Percentiles rank a stretch among this genome's conserved stretches.
Conservation (phyloP, 495 filamentous ascomycete species). For the Filosporella fistucella region DNA sequence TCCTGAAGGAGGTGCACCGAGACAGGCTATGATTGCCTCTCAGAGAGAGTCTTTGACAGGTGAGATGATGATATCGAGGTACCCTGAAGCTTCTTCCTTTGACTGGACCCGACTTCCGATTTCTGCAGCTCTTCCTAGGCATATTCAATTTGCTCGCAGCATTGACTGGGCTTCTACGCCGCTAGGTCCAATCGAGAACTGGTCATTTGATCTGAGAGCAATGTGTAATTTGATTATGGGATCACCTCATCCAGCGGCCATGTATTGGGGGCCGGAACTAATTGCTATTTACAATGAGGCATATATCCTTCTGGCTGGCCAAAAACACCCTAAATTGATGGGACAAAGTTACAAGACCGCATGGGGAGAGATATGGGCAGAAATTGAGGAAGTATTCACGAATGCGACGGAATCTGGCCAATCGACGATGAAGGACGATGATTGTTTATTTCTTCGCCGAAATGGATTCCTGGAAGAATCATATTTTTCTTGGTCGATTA, state of each 20-base stretch:
- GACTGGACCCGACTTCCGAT: conserved; percentile 67
- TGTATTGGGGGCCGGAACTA: conserved; percentile 66
- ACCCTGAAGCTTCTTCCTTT: conserved; percentile 36
- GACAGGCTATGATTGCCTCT: conserved; percentile 7
- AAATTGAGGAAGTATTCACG: conserved; percentile 53
- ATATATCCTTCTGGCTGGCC: conserved; percentile 60
- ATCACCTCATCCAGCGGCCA: conserved; percentile 63
- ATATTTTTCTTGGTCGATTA: conserved; percentile 65
- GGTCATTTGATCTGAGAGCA: conserved; percentile 55
- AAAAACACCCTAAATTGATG: conserved; percentile 68
- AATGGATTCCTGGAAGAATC: conserved; percentile 61
- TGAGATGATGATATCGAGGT: conserved; percentile 8
- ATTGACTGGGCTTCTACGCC: conserved; percentile 61
- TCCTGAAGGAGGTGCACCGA: neutral
- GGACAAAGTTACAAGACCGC: conserved; percentile 56
- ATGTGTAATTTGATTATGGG: conserved; percentile 70
- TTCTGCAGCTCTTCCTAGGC: conserved; percentile 49
- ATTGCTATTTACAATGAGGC: conserved; percentile 72
- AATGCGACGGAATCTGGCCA: conserved; percentile 54
- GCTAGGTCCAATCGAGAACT: conserved; percentile 61
- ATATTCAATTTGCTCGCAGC: conserved; percentile 61
- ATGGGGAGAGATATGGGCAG: conserved; percentile 66
- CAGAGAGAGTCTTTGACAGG: neutral
- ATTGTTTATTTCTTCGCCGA: conserved; percentile 58
- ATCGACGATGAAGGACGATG: conserved; percentile 72